Evolutionary conservation across 768 basidiomycete genomes (phyloP), one percentile per base, ranked within the genome.

Genomic region (Boletellus ananas): DNA sequence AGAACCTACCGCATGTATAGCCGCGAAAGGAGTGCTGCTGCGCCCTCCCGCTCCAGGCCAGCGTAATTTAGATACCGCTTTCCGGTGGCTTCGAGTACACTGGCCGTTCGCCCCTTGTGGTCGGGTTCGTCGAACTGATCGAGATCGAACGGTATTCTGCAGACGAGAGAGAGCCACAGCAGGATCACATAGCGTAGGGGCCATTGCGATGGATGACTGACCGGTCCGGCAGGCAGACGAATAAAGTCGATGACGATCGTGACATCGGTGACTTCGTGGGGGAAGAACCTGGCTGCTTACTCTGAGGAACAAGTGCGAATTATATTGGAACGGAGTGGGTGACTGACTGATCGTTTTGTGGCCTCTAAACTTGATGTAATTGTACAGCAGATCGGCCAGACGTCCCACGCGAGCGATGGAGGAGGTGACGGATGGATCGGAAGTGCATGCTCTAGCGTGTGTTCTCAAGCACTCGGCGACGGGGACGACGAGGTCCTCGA

Each of bases 141-240:
- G 34, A 99, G 73, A 62, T 90, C 85, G 66, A 99, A 99, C 0
- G 96, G 96, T 16, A 97, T 85, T 72, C 90, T 91, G 72, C 89
- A 87, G 42, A 96, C 86, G 20, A 99, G 79, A 18, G 90, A 88
- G n/a, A 98, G 76, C 95, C 95, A 98, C 11, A 96, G 74, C 9
- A 99, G 74, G 21, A 90, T 72, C 27, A 88, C 76, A 62, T 94
- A 93, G 52, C 92, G 85, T 45, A 92, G 66, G 20, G 86, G 72
- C 96, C 96, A 98, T 34, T 83, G 79, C 9, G 65, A 60, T 1
- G 65, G 56, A 42, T 69, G 66, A 49, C 74, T 64, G 13, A 69
- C 71, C 11, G 77, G 72, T 23, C 73, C 76, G 34, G 74, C 69
- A 17, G 72, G 72, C 33, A 73, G 59, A 31, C 74, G 70, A 59